Base-by-base conservation (phyloP, 2,329 filamentous ascomycete genomes). In the Clarireedia paspali region DNA sequence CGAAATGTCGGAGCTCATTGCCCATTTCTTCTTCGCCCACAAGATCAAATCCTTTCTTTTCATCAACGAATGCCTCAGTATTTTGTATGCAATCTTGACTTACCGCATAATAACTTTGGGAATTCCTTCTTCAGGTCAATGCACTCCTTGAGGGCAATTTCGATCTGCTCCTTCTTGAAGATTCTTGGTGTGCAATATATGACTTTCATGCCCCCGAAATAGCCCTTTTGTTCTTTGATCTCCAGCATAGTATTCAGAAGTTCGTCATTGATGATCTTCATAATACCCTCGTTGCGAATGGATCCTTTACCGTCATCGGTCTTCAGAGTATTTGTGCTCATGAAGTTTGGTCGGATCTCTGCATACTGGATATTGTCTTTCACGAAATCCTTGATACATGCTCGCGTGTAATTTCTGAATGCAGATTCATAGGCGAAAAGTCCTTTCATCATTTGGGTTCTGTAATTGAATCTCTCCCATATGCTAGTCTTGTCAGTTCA, bases 391-490 rank as follows among this genome's bases (percentile, higher is more conserved):
- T 83, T 72, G 10, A 88, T 79, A 20, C 81, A 82, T 3, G 72
- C 67, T 9, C 73, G 71, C 2, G 84, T 85, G 62, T 89, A 89
- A 67, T 71, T 73, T 47, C 74, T 72, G 64, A 83, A 88, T 3
- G 83, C 82, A 3, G 73, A 75, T 65, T 82, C 77, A 62, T 88
- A 88, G 66, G 85, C 85, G 63, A 88, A 78, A 0, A 89, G 73
- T 0, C 85, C 85, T 65, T 89, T 88, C 77, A 88, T 87, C 73
- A 85, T 85, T 50, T 83, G 77, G 3, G 85, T 89, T 4, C 84
- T 77, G 49, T 79, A 77, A 60, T 88, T 87, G 69, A 90, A 91
- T n/a, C 73, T 74, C 5, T 77, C 76, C 77, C 77, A 80, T 5
- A 77, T 73, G 4, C 77, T 77, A 57, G 15, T 36, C n/a, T 26